Evolutionary conservation across 257 asterid species (phyloP), one percentile per base, ranked within the genome.

Genomic region (Jacaranda copaia): DNA sequence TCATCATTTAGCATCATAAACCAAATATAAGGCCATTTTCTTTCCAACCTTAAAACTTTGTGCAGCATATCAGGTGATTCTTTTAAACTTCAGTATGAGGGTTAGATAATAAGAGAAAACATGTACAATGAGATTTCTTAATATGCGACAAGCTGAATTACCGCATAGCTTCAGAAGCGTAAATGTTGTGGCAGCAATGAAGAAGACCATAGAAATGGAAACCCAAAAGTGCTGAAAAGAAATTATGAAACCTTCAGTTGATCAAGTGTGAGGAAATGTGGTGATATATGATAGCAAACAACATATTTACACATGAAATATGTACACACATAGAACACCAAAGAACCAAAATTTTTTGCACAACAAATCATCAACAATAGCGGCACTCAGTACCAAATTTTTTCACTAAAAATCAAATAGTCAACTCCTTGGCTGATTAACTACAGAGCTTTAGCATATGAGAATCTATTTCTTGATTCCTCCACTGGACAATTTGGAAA

Each of bases 161-260:
- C 99, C 97, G 52, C 93, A 81, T 59, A 95, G 89, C 85, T 95
- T 95, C 84, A 91, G 83, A 77, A 95, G 94, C 11, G 98, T 93
- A 85, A 95, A 95, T 65, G 89, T 45, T 61, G 98, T 93, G 8
- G 98, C 99, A 42, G 99, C 99, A 79, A 93, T 85, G 85, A 93
- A 91, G 91, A 95, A 95, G 83, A 95, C 97, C 99, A 95, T 93
- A 58, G 99, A 86, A 68, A 95, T 91, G 46, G 98, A 97, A 81
- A 95, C 98, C 98, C 99, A 95, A 46, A 95, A 95, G 84, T 95
- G 99, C 99, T 95, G 99, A 82, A 73, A 76, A 58, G 69, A 67
- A 79, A 68, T 65, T 46, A 63, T 11, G 68, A 76, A 61, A 63
- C 76, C 6, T 69, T 58, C 57, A 76, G 79, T 71, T 61, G 56